These are phyloP conservation scores for Lodderomyces elongisporus DNA, from an alignment of 1,139 yeast genomes.

Conservation along the genomic window DNA sequence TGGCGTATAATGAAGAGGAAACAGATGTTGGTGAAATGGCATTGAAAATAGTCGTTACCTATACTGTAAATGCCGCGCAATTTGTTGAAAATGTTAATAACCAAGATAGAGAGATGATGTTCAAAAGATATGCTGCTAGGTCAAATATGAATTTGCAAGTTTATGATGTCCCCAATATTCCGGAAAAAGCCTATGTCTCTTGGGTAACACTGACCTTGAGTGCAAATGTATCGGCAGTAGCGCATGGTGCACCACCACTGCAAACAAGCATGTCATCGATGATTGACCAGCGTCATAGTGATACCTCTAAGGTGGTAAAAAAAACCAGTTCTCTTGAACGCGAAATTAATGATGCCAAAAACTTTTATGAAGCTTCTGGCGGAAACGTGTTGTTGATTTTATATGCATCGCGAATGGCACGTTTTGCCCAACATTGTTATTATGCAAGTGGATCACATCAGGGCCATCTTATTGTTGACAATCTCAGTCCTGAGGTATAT, in stretches of 20 bases:
- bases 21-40: slow-evolving; percentile 2
- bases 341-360: not conserved
- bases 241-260: slow-evolving; percentile 1
- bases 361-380: slow-evolving; percentile 7
- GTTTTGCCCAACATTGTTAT: slow-evolving; percentile 7
- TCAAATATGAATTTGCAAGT: slow-evolving; percentile 7
- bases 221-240: not conserved
- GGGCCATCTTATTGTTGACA: slow-evolving; percentile 6
- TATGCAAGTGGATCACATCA: slow-evolving; percentile 4
- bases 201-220: slow-evolving; percentile 2
- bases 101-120: slow-evolving; percentile 3
- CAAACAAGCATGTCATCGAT: slow-evolving; percentile 9
- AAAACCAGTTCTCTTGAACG: not conserved
- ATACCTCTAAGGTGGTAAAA: not conserved
- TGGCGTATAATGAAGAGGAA: slow-evolving; percentile 14
- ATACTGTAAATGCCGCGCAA: slow-evolving; percentile 10
- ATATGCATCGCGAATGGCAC: slow-evolving; percentile 9
- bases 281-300: slow-evolving; percentile 4
- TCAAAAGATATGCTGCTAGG: slow-evolving; percentile 6
- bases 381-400: slow-evolving; percentile 10
- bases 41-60: slow-evolving; percentile 9
- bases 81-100: slow-evolving; percentile 5
- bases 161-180: slow-evolving; percentile 6
- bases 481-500: not conserved
- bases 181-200: slow-evolving; percentile 1